These are phyloP conservation scores for Pythium periplocum DNA, from an alignment of 352 stramenopile genomes.

Conservation along the genomic window DNA sequence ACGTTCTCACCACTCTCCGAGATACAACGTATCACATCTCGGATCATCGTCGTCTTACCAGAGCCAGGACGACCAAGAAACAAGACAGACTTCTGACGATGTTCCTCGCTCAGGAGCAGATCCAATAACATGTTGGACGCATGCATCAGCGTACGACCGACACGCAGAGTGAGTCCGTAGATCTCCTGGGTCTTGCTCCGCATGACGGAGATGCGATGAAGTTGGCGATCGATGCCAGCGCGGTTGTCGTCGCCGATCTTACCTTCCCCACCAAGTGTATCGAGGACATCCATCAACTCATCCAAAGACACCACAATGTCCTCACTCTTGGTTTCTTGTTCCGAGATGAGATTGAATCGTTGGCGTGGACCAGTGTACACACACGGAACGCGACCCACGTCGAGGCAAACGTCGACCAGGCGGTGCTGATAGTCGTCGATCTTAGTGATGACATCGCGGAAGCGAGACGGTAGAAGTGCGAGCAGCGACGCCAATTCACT, in stretches of 20 bases:
- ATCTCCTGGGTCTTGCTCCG: conserved; percentile 45
- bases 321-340: not conserved
- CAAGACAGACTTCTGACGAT: conserved; percentile 51
- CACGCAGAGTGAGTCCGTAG: conserved; percentile 64
- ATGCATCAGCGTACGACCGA: conserved; percentile 60
- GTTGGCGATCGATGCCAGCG: conserved; percentile 53
- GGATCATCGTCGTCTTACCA: conserved; percentile 85
- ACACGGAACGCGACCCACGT: conserved; percentile 27
- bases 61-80: conserved; percentile 58
- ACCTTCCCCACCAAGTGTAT: conserved; percentile 28
- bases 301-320: conserved; percentile 23
- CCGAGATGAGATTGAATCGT: conserved; percentile 6
- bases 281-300: conserved; percentile 48
- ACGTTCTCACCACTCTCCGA: conserved; percentile 61
- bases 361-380: conserved; percentile 26
- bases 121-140: conserved; percentile 61
- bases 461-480: conserved; percentile 20
- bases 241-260: conserved; percentile 78
- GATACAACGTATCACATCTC: conserved; percentile 68
- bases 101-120: conserved; percentile 38
- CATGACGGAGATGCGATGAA: conserved; percentile 85
- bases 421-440: conserved; percentile 17
- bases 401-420: conserved; percentile 37
- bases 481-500: conserved; percentile 34
- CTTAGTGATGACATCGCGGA: conserved; percentile 15